Evolutionary conservation across 1,284 basidiomycete species (phyloP).

Genomic region (Stereum hirsutum): DNA sequence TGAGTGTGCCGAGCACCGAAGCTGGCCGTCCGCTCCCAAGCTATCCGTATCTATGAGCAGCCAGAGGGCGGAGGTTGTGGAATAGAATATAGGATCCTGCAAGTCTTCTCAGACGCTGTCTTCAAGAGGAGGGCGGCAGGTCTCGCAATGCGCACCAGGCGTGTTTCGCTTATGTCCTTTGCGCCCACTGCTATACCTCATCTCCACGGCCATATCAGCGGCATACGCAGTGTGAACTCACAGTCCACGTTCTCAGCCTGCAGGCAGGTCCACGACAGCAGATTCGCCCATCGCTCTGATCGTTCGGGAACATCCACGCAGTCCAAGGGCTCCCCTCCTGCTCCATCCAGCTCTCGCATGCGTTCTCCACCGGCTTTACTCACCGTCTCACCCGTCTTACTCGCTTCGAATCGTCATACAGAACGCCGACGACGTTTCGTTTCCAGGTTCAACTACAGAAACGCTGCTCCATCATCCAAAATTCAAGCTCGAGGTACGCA

Average conservation of each 20-base stretch:
- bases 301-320: conserved; percentile 12
- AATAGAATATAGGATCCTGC: conserved; percentile 26
- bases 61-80: conserved; percentile 18
- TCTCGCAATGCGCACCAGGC: conserved; percentile 35
- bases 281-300: conserved; percentile 14
- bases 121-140: conserved; percentile 36
- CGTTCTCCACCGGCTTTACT: no score
- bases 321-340: no score
- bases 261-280: conserved; percentile 48
- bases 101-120: conserved; percentile 8
- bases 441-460: no score
- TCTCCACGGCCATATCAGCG: conserved; percentile 26
- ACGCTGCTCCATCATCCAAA: no score
- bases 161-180: conserved; percentile 29
- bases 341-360: no score
- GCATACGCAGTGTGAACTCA: conserved; percentile 34
- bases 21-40: conserved; percentile 9
- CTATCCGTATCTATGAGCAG: conserved; percentile 11
- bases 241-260: conserved; percentile 45
- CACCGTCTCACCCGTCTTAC: no score
- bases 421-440: no score
- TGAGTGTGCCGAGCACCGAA: conserved; percentile 8
- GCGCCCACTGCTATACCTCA: conserved; percentile 19
- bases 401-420: no score
- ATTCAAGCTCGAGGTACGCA: no score